Conservation (phyloP, 768 basidiomycete species). For the Lactarius akahatsu region DNA sequence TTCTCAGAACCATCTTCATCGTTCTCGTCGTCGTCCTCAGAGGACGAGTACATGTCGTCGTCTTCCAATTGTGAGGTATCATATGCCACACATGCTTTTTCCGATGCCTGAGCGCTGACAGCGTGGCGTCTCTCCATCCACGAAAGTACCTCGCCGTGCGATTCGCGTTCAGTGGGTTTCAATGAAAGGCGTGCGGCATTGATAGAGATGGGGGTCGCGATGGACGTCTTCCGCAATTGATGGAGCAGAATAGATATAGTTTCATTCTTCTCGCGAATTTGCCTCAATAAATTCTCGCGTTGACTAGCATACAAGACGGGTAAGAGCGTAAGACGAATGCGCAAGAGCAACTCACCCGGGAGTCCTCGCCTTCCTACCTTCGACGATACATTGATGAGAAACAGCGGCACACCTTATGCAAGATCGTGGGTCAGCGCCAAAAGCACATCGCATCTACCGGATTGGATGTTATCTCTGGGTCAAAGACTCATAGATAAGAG, state of each 20-base stretch:
- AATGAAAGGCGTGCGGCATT: constrained; percentile 33
- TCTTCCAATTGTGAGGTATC: constrained; percentile 37
- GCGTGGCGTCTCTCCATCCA: constrained; percentile 36
- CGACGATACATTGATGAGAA: constrained; percentile 35
- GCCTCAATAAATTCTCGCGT: constrained; percentile 36
- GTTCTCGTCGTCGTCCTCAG: constrained; percentile 30
- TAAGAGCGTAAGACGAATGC: not conserved
- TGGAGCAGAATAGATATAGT: constrained; percentile 33
- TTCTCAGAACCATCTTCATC: constrained; percentile 20
- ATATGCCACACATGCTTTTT: constrained; percentile 31
- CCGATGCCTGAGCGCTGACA: constrained; percentile 24
- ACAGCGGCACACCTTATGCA: constrained; percentile 31
- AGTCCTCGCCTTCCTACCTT: constrained; percentile 37
- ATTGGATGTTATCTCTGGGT: not conserved
- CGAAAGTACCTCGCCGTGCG: constrained; percentile 34
- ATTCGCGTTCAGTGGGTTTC: constrained; percentile 31
- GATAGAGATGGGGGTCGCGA: constrained; percentile 36
- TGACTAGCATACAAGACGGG: constrained; percentile 24
- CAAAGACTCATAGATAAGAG: not conserved
- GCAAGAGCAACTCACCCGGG: constrained; percentile 33
- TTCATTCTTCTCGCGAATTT: constrained; percentile 37
- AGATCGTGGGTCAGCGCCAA: constrained; percentile 18
- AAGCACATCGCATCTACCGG: constrained; percentile 27
- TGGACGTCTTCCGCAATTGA: constrained; percentile 32
- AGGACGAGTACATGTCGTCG: constrained; percentile 32